Base-by-base conservation (phyloP, 495 filamentous ascomycete genomes). In the Annulohypoxylon moriforme region DNA sequence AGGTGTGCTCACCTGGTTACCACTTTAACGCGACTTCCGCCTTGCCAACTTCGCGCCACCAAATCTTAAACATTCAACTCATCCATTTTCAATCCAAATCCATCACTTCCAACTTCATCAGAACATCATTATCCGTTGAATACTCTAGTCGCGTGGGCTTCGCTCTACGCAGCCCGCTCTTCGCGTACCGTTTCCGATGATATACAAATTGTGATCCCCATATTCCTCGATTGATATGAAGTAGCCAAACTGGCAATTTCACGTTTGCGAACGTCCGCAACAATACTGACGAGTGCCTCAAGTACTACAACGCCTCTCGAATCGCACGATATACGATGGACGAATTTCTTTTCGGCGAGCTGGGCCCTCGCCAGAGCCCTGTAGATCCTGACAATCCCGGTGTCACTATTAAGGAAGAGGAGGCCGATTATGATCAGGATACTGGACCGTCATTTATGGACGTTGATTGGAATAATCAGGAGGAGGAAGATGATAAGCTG, bases 381-480 rank as follows among this genome's bases (percentile, higher is more conserved):
- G 61, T 24, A 3, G 40, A 20, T 14, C 61, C 42, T 67, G 55
- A 46, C 14, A 63, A 69, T 7, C 9, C 13, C 16, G 66, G 62
- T n/a, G 24, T 73, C 47, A 31, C 42, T 50, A 75, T 76, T 69
- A 77, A 76, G 63, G 67, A 76, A 55, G 74, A 76, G 61, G 71
- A 68, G 29, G 49, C 70, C 65, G 76, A 76, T 53, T 53, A 55
- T 50, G 68, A 74, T 20, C 66, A 69, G 71, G 34, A 29, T 13
- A 58, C 58, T 11, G 75, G 49, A 4, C 36, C 64, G 24, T 49
- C 71, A 1, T 73, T 75, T 20, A 47, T 65, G 24, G 64, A 73
- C 16, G 72, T 72, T 14, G 73, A 76, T 66, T 78, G 75, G 78
- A 69, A 63, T 52, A 65, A 68, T 50, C 77, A 79, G 61, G 75